Conservation (phyloP, 345 rosid genomes). For the Salix arbutifolia region DNA sequence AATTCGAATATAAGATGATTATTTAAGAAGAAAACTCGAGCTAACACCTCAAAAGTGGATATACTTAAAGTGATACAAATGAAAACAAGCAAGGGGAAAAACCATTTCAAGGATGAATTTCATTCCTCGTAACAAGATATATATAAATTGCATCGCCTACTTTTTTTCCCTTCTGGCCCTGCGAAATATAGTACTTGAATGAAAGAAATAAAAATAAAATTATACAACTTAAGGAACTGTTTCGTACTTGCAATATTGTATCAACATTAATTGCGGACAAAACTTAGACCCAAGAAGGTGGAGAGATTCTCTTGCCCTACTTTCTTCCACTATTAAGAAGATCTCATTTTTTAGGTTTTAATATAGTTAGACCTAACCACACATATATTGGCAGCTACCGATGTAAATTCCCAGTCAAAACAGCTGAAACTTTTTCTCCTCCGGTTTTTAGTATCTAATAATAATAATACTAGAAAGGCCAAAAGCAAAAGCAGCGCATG, state of each 20-base stretch:
- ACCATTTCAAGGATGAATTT: no score
- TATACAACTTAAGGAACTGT: background rate
- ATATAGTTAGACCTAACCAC: background rate
- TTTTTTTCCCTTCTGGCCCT: background rate
- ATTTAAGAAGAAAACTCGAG: no score
- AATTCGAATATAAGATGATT: no score
- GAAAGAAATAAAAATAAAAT: background rate
- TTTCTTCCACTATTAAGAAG: background rate
- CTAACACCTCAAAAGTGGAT: no score
- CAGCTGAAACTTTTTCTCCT: background rate
- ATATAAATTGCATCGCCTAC: background rate
- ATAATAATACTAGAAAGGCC: background rate
- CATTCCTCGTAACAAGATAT: no score
- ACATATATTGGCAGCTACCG: background rate
- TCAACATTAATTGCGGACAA: background rate
- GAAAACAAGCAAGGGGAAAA: background rate
- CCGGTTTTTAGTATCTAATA: background rate
- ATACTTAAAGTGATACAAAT: no score
- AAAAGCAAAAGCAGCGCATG: slow-evolving; percentile 1
- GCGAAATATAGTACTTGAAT: background rate
- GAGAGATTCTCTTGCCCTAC: slow-evolving; percentile 4
- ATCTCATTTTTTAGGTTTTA: background rate
- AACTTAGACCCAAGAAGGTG: slow-evolving; percentile 8
- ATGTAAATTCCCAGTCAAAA: background rate
- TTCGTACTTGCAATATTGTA: background rate